Percentiles rank a stretch among this genome's conserved stretches.
phyloP scores from a whole-genome alignment of 2,329 filamentous ascomycete species.

The Hortaea werneckii region DNA sequence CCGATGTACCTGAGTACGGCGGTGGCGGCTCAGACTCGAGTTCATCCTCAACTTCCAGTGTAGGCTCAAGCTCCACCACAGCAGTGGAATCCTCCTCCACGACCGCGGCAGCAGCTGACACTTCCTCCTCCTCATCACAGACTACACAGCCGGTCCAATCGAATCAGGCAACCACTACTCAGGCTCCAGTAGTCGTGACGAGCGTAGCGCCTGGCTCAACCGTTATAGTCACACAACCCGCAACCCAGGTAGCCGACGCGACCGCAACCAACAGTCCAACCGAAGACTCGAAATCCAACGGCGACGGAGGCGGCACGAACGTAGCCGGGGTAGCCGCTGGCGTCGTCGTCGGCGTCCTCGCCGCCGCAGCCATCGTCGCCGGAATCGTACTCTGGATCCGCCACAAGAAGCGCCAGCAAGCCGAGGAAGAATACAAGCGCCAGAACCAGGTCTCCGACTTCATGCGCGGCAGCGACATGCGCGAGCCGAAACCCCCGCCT shows the following conservation, averaged over 20 bases:
- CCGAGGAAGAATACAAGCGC: constrained; percentile 75
- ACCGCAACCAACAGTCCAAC: constrained; percentile 34
- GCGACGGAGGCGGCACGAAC: constrained; percentile 39
- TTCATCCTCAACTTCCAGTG: constrained; percentile 9
- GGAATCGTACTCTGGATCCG: constrained; percentile 66
- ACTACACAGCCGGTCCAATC: constrained; percentile 1
- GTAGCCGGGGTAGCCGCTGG: constrained; percentile 80
- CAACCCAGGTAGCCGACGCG: constrained; percentile 38
- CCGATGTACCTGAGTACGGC: constrained; percentile 25
- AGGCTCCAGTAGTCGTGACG: constrained; percentile 18
- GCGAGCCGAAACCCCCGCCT: constrained; percentile 42
- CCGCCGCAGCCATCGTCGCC: constrained; percentile 53
- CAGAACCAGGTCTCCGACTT: constrained; percentile 72
- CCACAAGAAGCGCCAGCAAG: constrained; percentile 62
- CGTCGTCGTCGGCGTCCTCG: constrained; percentile 74
- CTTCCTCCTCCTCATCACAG: constrained; percentile 15
- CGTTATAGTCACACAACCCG: constrained; percentile 25
- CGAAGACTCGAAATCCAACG: background rate
- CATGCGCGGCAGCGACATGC: constrained; percentile 34
- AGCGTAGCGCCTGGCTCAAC: constrained; percentile 23
- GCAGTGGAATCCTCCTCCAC: constrained; percentile 1
- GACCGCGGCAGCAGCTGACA: background rate
- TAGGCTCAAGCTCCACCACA: constrained; percentile 6
- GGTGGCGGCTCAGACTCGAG: constrained; percentile 1
- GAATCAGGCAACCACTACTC: constrained; percentile 9